Evolutionary conservation across 129 eudicot species (phyloP), one percentile per base, ranked within the genome.

Genomic region (Solidago caesia): DNA sequence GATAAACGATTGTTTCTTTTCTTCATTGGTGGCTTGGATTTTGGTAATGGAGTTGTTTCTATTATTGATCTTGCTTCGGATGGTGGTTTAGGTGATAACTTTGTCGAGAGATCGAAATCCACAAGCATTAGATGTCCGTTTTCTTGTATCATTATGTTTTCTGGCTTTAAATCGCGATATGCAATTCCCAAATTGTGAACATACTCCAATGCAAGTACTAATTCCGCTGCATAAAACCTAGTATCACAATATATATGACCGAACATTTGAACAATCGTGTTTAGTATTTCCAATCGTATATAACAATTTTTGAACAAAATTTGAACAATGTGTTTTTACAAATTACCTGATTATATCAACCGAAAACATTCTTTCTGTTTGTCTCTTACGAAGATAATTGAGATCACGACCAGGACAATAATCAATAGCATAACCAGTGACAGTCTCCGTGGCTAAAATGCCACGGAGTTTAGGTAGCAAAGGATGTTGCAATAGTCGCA

Each of bases 351-450:
- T 94, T 8, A 82, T 68, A 16, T 87, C 92, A 56, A 86, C 97
- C 29, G 97, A 86, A 82, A 94, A 94, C 93, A 90, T 88, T 69
- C 88, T 80, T 70, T 94, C 98, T 0, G 94, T 85, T 58, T 90
- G 96, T 55, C 82, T 83, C 43, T 82, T 86, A 33, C 93, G 78
- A 1, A 94, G 77, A 39, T 74, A 81, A 82, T 84, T 77, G 51
- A 94, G 88, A 88, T 94, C 92, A 49, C 91, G 83, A 2, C 98
- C 98, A 0, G 92, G 89, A 63, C 98, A 94, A 57, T 90, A 94
- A 88, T 94, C 96, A 72, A 94, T 94, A 8, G 96, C 92, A 64
- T 86, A 94, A 4, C 97, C 98, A 25, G 88, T 76, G 62, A 94
- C 80, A 10, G 81, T 76, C 2, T 87, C 96, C 0, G 97, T 90